Conservation (phyloP, 1,284 basidiomycete genomes). For the Naganishia albida region DNA sequence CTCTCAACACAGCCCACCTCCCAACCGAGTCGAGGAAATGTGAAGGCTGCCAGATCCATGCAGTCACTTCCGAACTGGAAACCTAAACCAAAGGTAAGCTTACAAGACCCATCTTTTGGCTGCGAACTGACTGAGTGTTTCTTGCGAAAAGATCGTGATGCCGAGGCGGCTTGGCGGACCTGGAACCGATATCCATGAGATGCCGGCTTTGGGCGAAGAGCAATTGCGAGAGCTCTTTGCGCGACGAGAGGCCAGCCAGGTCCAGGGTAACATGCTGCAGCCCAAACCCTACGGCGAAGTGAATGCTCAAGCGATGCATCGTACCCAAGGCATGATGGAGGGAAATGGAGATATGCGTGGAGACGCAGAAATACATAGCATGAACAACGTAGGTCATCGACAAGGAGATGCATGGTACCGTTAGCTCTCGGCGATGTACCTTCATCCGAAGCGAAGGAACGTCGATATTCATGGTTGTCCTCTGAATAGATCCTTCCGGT, state of each 20-base stretch:
- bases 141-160: slow-evolving; percentile 26
- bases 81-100: slow-evolving; percentile 24
- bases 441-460: slow-evolving; percentile 1
- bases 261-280: neutral
- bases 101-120: neutral
- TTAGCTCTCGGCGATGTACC: slow-evolving; percentile 2
- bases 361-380: neutral
- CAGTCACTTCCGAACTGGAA: slow-evolving; percentile 33
- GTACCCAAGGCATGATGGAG: too few relatives aligned
- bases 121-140: neutral
- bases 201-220: slow-evolving; percentile 11
- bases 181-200: slow-evolving; percentile 11
- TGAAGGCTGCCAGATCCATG: slow-evolving; percentile 27
- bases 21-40: slow-evolving; percentile 9
- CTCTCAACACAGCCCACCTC: neutral
- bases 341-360: too few relatives aligned
- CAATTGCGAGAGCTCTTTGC: slow-evolving; percentile 11
- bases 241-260: neutral
- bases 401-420: slow-evolving; percentile 12
- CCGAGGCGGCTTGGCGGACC: slow-evolving; percentile 25
- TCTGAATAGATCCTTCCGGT: slow-evolving; percentile 5
- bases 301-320: too few relatives aligned
- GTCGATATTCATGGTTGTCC: slow-evolving; percentile 2
- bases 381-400: slow-evolving; percentile 26
- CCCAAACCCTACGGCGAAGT: too few relatives aligned